phyloP scores from a whole-genome alignment of 148 eudicot species.

The Diospyros lotus region DNA sequence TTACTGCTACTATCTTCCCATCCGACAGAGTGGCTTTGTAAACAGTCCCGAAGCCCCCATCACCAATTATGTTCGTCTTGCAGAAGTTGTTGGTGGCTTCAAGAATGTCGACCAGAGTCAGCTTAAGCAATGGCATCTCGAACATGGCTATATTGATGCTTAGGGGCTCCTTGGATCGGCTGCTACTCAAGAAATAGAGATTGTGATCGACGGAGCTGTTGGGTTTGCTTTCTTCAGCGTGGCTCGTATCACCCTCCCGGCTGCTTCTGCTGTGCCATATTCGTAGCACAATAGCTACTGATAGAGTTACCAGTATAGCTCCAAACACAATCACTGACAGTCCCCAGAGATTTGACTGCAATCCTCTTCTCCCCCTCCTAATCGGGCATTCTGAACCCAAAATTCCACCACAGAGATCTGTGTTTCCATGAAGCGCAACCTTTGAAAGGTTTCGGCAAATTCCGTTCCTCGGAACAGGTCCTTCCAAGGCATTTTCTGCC shows the following conservation, averaged over 20 bases:
- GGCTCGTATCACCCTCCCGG: constrained; percentile 19
- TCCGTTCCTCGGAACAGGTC: constrained; percentile 41
- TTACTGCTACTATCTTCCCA: constrained; percentile 40
- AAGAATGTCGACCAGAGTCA: constrained; percentile 37
- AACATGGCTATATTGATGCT: constrained; percentile 59
- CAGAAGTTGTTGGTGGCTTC: constrained; percentile 55
- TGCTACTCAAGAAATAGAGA: constrained; percentile 43
- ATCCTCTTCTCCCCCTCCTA: constrained; percentile 19
- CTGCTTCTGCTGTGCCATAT: constrained; percentile 21
- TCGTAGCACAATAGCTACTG: constrained; percentile 18
- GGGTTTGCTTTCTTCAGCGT: constrained; percentile 25
- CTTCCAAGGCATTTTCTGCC: constrained; percentile 32
- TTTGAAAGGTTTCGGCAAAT: constrained; percentile 33
- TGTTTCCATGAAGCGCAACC: constrained; percentile 36
- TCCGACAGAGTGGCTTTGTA: constrained; percentile 46
- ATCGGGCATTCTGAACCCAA: constrained; percentile 31
- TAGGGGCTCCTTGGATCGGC: constrained; percentile 51
- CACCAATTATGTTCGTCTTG: constrained; percentile 41
- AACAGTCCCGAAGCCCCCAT: constrained; percentile 58
- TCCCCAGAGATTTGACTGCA: constrained; percentile 24
- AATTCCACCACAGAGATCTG: constrained; percentile 39
- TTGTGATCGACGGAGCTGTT: constrained; percentile 34
- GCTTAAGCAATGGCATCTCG: constrained; percentile 39
- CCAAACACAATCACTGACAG: constrained; percentile 22
- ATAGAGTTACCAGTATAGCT: constrained; percentile 15